These are phyloP conservation scores for Megacollybia marginata DNA, from an alignment of 768 basidiomycete species.

Conservation along the genomic window DNA sequence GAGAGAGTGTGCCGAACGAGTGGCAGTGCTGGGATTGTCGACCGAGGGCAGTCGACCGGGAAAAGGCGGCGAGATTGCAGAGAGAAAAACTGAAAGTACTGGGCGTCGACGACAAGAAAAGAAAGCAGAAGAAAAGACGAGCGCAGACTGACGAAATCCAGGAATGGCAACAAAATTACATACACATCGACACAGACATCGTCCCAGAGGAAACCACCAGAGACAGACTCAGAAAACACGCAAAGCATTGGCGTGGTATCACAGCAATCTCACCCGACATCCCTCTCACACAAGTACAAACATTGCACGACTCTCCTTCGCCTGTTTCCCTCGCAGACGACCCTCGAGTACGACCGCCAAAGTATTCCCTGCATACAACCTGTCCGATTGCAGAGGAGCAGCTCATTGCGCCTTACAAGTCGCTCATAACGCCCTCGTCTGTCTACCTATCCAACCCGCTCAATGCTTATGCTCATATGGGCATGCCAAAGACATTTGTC, in stretches of 20 bases:
- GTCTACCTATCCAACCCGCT: slow-evolving; percentile 72
- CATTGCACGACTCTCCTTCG: slow-evolving; percentile 22
- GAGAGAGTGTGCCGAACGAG: slow-evolving; percentile 58
- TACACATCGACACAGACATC: slow-evolving; percentile 39
- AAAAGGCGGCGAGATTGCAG: slow-evolving; percentile 40
- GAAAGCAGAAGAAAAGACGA: slow-evolving; percentile 21
- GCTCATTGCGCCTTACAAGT: slow-evolving; percentile 58
- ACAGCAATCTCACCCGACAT: slow-evolving; percentile 37
- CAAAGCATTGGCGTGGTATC: slow-evolving; percentile 60
- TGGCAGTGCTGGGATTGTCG: slow-evolving; percentile 72
- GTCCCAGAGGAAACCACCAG: slow-evolving; percentile 35
- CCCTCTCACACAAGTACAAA: slow-evolving; percentile 18
- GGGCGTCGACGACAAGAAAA: slow-evolving; percentile 8
- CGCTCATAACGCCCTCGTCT: slow-evolving; percentile 57
- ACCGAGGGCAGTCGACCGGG: slow-evolving; percentile 39
- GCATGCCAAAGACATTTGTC: slow-evolving; percentile 80
- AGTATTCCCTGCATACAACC: slow-evolving; percentile 62
- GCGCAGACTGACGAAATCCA: slow-evolving; percentile 37
- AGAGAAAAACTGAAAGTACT: slow-evolving; percentile 27
- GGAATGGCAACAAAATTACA: slow-evolving; percentile 36
- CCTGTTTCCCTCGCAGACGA: slow-evolving; percentile 27
- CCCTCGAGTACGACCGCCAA: slow-evolving; percentile 42
- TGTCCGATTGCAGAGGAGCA: slow-evolving; percentile 43
- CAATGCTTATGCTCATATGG: slow-evolving; percentile 80
- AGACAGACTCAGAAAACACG: slow-evolving; percentile 46